A percentile compares a stretch with the other conserved stretches of the same genome.
These are phyloP conservation scores for Saksenaea vasiformis DNA, from an alignment of 371 early-diverging fungal species.

Conservation along the genomic window DNA sequence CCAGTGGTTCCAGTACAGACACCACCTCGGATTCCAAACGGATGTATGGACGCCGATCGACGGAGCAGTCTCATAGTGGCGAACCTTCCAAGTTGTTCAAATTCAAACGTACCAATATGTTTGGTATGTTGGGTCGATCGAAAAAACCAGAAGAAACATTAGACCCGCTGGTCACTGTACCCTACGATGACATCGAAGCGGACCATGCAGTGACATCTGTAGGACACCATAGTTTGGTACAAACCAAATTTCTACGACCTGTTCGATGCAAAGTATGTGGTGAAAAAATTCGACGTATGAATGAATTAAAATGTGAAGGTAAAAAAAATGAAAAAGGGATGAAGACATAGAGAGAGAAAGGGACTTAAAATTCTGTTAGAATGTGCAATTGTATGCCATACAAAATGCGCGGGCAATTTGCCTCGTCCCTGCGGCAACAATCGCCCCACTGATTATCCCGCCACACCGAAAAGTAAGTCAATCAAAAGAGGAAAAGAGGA, in stretches of 20 bases:
- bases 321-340: conserved; percentile 14
- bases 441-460: conserved; percentile 12
- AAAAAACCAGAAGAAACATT: conserved; percentile 17
- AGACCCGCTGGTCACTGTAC: conserved; percentile 27
- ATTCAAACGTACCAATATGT: conserved; percentile 37
- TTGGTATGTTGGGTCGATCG: conserved; percentile 15
- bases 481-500: not conserved
- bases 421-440: conserved; percentile 27
- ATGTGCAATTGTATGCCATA: conserved; percentile 38
- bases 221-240: conserved; percentile 56
- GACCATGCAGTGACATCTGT: not conserved
- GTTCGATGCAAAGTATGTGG: conserved; percentile 81
- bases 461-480: not conserved
- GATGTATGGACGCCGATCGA: conserved; percentile 13
- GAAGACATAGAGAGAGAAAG: not conserved
- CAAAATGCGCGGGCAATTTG: conserved; percentile 38
- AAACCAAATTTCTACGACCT: conserved; percentile 66
- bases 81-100: conserved; percentile 47
- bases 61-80: conserved; percentile 28
- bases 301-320: conserved; percentile 77
- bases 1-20: not conserved
- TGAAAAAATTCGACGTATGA: conserved; percentile 87
- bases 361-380: conserved; percentile 18
- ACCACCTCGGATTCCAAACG: not conserved
- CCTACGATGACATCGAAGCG: conserved; percentile 22